Evolutionary conservation across 345 rosid genomes (phyloP).

Genomic region (Orychophragmus violaceus): DNA sequence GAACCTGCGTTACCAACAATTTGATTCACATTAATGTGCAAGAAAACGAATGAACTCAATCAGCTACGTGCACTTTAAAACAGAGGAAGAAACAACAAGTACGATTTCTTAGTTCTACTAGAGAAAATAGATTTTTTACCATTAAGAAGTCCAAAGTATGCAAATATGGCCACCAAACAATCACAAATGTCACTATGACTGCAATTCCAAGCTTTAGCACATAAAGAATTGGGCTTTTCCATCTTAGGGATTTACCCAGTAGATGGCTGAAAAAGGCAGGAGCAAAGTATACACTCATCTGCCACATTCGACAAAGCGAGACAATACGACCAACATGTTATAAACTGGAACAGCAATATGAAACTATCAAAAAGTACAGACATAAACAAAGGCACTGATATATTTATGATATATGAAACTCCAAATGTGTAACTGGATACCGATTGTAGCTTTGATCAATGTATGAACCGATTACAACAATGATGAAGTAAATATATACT

Average conservation of each 20-base stretch:
- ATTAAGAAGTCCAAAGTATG: conserved; percentile 49
- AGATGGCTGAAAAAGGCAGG: conserved; percentile 88
- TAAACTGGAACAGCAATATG: not conserved
- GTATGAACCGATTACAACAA: too few relatives aligned
- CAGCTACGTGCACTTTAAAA: not conserved
- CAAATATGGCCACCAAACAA: conserved; percentile 92
- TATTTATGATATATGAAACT: too few relatives aligned
- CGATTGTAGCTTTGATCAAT: too few relatives aligned
- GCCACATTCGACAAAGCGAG: not conserved
- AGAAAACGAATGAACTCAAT: not conserved
- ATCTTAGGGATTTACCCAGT: conserved; percentile 74
- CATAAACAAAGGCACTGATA: not conserved
- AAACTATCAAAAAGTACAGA: not conserved
- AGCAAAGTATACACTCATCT: conserved; percentile 98
- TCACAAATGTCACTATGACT: conserved; percentile 59
- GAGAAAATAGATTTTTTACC: too few relatives aligned
- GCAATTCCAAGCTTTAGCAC: conserved; percentile 61
- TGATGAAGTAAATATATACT: too few relatives aligned
- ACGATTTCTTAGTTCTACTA: not conserved
- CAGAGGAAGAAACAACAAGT: conserved; percentile 3
- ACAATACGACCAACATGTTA: not conserved
- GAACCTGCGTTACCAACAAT: conserved; percentile 47
- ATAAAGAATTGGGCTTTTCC: conserved; percentile 54
- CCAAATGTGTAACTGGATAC: too few relatives aligned
- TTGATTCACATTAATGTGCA: not conserved